Evolutionary conservation across 1,139 yeast genomes (phyloP).

Genomic region (Debaryomyces udenii): DNA sequence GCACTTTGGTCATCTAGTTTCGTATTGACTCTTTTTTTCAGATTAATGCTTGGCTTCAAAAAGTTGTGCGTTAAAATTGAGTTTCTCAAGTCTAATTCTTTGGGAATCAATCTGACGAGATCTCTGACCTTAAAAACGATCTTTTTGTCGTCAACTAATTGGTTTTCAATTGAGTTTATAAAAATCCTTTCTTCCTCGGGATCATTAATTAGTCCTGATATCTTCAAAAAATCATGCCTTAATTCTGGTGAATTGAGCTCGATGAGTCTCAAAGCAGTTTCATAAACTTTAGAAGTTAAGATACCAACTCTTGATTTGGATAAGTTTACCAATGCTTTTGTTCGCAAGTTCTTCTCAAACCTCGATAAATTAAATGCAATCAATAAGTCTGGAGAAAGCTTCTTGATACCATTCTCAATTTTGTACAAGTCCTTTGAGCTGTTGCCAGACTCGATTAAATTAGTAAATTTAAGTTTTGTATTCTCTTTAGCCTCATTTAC

Average conservation of each 20-base stretch:
- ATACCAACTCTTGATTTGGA: conserved; percentile 73
- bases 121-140: conserved; percentile 58
- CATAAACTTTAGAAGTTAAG: conserved; percentile 66
- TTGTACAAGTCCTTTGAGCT: conserved; percentile 34
- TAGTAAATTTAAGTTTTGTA: conserved; percentile 50
- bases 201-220: conserved; percentile 43
- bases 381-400: conserved; percentile 53
- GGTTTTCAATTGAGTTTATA: conserved; percentile 34
- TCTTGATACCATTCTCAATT: conserved; percentile 37
- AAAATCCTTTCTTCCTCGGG: conserved; percentile 41
- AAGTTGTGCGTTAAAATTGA: conserved; percentile 48
- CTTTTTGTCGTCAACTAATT: conserved; percentile 41
- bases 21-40: conserved; percentile 31
- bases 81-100: conserved; percentile 48
- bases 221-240: conserved; percentile 31
- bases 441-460: conserved; percentile 35
- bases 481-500: conserved; percentile 64
- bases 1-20: conserved; percentile 23
- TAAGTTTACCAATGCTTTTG: conserved; percentile 62
- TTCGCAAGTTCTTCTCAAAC: conserved; percentile 67
- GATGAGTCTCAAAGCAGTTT: conserved; percentile 55
- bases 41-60: conserved; percentile 28
- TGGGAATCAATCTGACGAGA: conserved; percentile 49
- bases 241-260: conserved; percentile 59
- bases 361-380: conserved; percentile 68